Conservation (phyloP, 2,329 filamentous ascomycete genomes). For the Diaporthe sp. region DNA sequence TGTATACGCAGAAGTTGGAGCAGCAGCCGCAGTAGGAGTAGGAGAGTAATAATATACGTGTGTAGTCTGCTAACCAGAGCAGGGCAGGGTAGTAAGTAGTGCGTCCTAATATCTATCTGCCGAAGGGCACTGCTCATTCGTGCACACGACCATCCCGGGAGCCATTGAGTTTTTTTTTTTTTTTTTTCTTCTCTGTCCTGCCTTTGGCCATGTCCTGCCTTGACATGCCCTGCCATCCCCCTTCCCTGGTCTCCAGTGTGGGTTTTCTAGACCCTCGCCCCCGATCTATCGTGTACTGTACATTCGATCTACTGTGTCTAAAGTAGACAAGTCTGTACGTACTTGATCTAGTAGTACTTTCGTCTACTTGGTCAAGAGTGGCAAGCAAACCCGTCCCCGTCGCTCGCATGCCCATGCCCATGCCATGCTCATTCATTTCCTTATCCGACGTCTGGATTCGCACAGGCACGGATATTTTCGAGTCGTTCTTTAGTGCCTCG, state of each 20-base stretch:
- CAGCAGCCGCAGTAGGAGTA: not conserved
- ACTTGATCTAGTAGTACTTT: not conserved
- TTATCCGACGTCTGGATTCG: conserved; percentile 13
- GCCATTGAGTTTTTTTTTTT: conserved; percentile 1
- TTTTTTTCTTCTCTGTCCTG: too few species aligned
- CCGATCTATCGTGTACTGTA: conserved; percentile 17
- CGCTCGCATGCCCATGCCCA: conserved; percentile 12
- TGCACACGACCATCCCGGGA: conserved; percentile 17
- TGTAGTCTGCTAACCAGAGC: not conserved
- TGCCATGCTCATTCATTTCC: not conserved
- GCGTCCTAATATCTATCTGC: not conserved
- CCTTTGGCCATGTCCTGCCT: too few species aligned
- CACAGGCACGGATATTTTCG: not conserved
- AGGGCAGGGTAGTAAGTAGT: not conserved
- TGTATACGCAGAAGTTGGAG: not conserved
- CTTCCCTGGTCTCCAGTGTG: conserved; percentile 12
- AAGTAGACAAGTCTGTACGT: not conserved
- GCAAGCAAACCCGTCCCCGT: conserved; percentile 11
- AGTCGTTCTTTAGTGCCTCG: conserved; percentile 20
- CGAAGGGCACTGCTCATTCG: not conserved
- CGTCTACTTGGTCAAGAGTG: conserved; percentile 10
- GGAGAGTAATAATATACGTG: not conserved
- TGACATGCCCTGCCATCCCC: not conserved
- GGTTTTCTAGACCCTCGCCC: not conserved
- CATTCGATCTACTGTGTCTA: not conserved